A percentile compares a stretch with the other conserved stretches of the same genome.
phyloP scores from a whole-genome alignment of 441 rosid genomes.

The Theobroma grandiflorum region DNA sequence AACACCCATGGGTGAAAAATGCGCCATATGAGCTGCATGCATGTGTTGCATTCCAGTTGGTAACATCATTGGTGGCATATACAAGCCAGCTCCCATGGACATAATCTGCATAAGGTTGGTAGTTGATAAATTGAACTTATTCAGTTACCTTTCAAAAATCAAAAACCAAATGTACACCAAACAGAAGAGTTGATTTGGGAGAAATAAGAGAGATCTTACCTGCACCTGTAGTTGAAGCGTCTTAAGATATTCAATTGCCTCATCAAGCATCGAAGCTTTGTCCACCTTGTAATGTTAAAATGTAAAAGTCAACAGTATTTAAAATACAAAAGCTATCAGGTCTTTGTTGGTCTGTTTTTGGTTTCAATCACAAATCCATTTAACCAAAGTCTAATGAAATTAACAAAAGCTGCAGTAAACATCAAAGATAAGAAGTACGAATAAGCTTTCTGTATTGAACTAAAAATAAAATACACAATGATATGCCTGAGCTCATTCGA shows the following conservation, averaged over 20 bases:
- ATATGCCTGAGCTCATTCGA: conserved; percentile 5
- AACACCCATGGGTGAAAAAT: conserved; percentile 54
- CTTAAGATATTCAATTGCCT: conserved; percentile 80
- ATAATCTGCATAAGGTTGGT: conserved; percentile 59
- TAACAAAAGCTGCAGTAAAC: background rate
- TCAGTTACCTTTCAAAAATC: conserved; percentile 20
- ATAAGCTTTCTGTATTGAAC: background rate
- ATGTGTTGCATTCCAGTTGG: conserved; percentile 71
- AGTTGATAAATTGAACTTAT: conserved; percentile 18
- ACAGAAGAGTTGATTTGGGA: background rate
- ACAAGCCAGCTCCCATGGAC: conserved; percentile 91
- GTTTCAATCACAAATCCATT: background rate
- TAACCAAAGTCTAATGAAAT: conserved; percentile 21
- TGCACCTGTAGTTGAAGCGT: conserved; percentile 79
- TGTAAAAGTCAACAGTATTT: conserved; percentile 29
- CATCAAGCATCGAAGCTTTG: conserved; percentile 85
- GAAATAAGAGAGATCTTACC: conserved; percentile 43
- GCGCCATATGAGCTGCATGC: conserved; percentile 69
- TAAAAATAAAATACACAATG: background rate
- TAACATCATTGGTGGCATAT: conserved; percentile 81
- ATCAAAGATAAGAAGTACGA: background rate
- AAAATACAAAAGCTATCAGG: conserved; percentile 15
- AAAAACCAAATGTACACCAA: background rate
- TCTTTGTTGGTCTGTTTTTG: conserved; percentile 5
- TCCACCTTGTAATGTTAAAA: conserved; percentile 65